phyloP scores from a whole-genome alignment of 2,329 filamentous ascomycete species.

The Drechmeria coniospora region DNA sequence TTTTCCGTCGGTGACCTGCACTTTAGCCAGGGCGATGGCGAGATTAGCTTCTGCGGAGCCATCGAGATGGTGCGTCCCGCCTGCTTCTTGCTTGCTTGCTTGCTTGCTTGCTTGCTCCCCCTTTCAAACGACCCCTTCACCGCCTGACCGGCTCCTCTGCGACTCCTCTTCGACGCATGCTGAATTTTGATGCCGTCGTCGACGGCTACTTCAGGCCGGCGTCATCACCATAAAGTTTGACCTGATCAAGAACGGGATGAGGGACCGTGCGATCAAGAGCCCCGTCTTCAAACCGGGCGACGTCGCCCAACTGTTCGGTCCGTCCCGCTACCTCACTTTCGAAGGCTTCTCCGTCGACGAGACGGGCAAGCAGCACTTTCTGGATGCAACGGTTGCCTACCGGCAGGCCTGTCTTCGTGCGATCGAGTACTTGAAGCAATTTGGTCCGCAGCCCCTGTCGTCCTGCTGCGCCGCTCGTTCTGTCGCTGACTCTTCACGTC shows the following conservation, averaged over 20 bases:
- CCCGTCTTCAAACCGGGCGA: slow-evolving; percentile 79
- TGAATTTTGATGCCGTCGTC: too few relatives aligned
- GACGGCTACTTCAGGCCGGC: slow-evolving; percentile 34
- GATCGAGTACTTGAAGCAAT: slow-evolving; percentile 21
- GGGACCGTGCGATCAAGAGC: slow-evolving; percentile 59
- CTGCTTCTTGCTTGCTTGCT: background rate
- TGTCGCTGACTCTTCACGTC: background rate
- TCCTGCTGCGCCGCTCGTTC: too few relatives aligned
- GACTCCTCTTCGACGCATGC: too few relatives aligned
- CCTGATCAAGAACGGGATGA: slow-evolving; percentile 69
- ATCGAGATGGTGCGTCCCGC: slow-evolving; percentile 58
- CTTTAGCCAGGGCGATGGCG: slow-evolving; percentile 70
- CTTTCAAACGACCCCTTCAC: background rate
- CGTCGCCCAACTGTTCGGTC: slow-evolving; percentile 76
- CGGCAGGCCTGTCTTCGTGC: slow-evolving; percentile 57
- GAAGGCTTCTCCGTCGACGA: slow-evolving; percentile 83
- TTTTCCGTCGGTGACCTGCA: slow-evolving; percentile 84
- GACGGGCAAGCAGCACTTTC: slow-evolving; percentile 74
- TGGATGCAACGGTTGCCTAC: slow-evolving; percentile 78
- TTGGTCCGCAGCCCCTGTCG: slow-evolving; percentile 14
- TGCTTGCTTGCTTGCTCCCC: background rate
- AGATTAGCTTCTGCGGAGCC: slow-evolving; percentile 77
- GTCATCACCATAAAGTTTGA: slow-evolving; percentile 82
- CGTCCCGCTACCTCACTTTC: slow-evolving; percentile 38
- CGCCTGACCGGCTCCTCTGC: too few relatives aligned